Base-by-base conservation (phyloP, 2,329 filamentous ascomycete species). In the Fusarium penzigii region DNA sequence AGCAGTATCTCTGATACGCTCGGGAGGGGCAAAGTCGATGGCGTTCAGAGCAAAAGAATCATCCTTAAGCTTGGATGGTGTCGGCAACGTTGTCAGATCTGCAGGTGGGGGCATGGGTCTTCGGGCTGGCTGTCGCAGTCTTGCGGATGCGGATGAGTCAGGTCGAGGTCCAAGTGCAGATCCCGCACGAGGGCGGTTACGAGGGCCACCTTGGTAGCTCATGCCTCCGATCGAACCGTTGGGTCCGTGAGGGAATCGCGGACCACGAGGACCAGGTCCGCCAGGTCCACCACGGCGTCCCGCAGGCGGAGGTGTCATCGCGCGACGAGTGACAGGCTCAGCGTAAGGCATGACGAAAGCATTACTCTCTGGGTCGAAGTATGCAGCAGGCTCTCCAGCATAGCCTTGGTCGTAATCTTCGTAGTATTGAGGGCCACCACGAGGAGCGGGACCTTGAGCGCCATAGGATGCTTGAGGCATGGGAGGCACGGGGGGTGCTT, bases 251-350 rank as follows among this genome's bases (percentile, higher is more conserved):
- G 68, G 71, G 16, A 51, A 54, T n/a, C 48, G 49, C 56, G 62
- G 59, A 8, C 56, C 56, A 20, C 64, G 63, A 45, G 68, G 64
- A 13, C 63, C 65, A 7, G 62, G 62, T 16, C 67, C 64, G 5
- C 66, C 63, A 17, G 67, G 66, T 10, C 67, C 68, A 20, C 70
- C 70, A 4, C 75, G 73, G 43, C 79, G 72, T 43, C 77, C 77
- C 45, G 78, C 77, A 2, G 93, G 92, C 16, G 93, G 93, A 47
- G 93, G 93, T 17, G 93, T 97, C 93, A 97, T 97, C 47, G 93
- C 93, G 65, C 93, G 89, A 63, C 93, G 89, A 57, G 85, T 87
- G 14, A 96, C 83, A 11, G 90, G 91, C 71, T 97, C 85, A 11
- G 92, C 89, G 63, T 89, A 97, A 3, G 92, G 85, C 81, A 88